phyloP scores from a whole-genome alignment of 345 rosid genomes.

The Toxicodendron radicans region DNA sequence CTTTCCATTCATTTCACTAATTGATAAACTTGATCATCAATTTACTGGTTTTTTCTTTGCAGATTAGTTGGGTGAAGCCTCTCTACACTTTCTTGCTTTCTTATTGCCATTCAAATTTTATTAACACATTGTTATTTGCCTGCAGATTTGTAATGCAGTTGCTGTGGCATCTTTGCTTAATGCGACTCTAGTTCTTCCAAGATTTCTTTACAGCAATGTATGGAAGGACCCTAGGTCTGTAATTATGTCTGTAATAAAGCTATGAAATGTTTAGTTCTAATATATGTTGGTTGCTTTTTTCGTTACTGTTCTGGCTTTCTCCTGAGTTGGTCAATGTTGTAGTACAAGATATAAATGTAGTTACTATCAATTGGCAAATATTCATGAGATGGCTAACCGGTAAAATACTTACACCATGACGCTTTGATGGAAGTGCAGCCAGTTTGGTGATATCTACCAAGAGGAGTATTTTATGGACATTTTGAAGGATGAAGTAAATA shows the following conservation, averaged over 20 bases:
- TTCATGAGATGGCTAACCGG: neutral
- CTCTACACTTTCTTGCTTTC: neutral
- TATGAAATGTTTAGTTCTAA: neutral
- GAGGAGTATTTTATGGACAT: slow-evolving; percentile 57
- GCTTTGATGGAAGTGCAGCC: slow-evolving; percentile 51
- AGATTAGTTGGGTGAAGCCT: neutral
- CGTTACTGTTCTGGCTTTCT: neutral
- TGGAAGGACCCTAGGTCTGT: slow-evolving; percentile 96
- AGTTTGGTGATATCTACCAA: slow-evolving; percentile 82
- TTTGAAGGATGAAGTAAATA: slow-evolving; percentile 60
- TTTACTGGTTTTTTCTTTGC: neutral
- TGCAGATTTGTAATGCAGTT: slow-evolving; percentile 84
- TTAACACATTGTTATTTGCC: slow-evolving; percentile 10
- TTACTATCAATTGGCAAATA: neutral
- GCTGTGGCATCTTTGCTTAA: slow-evolving; percentile 78
- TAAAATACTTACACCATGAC: slow-evolving; percentile 10
- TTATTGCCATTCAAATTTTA: slow-evolving; percentile 2
- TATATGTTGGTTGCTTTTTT: neutral
- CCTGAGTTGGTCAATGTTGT: too few relatives aligned
- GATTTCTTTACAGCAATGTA: slow-evolving; percentile 92
- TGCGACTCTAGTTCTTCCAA: slow-evolving; percentile 75
- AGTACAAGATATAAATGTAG: neutral
- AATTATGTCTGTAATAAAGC: slow-evolving; percentile 13
- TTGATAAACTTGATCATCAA: neutral
- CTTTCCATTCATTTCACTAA: neutral